phyloP scores from a whole-genome alignment of 2,329 filamentous ascomycete species.

The Metarhizium rileyi region DNA sequence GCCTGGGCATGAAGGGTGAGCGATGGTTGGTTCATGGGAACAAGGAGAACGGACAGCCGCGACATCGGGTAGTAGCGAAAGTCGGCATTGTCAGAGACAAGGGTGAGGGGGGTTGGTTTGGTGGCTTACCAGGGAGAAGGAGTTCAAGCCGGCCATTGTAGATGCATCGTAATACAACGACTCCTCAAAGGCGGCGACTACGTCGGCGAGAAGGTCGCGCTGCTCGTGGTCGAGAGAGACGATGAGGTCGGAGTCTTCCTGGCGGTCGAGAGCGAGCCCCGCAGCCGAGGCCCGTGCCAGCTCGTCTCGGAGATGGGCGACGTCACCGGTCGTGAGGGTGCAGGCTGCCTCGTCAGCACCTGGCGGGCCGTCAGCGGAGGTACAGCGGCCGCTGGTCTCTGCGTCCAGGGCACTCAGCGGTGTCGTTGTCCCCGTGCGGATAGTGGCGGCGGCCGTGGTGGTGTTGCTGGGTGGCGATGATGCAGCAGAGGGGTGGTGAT shows the following conservation, averaged over 20 bases:
- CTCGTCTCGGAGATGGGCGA: slow-evolving; percentile 10
- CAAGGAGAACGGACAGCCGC: too few relatives aligned
- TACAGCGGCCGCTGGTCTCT: neutral
- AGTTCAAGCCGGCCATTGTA: slow-evolving; percentile 47
- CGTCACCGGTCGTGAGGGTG: slow-evolving; percentile 13
- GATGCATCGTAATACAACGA: slow-evolving; percentile 48
- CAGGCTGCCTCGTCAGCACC: neutral
- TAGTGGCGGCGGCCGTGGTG: neutral
- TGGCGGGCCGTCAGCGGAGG: too few relatives aligned
- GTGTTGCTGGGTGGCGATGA: neutral
- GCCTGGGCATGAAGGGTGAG: slow-evolving; percentile 28
- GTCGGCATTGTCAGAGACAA: too few relatives aligned
- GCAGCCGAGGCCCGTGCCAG: slow-evolving; percentile 5
- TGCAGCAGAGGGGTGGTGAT: neutral
- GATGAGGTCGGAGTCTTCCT: neutral
- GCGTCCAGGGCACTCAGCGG: neutral
- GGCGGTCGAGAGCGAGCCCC: neutral
- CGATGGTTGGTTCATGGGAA: slow-evolving; percentile 5
- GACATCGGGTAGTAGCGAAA: too few relatives aligned
- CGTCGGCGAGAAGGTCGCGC: slow-evolving; percentile 1
- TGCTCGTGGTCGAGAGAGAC: neutral
- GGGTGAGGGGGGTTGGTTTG: neutral
- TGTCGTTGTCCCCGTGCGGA: neutral
- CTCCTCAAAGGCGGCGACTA: slow-evolving; percentile 15
- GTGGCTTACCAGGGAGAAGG: slow-evolving; percentile 42